These are phyloP conservation scores for Lachnellula hyalina DNA, from an alignment of 2,329 filamentous ascomycete genomes.

Conservation along the genomic window DNA sequence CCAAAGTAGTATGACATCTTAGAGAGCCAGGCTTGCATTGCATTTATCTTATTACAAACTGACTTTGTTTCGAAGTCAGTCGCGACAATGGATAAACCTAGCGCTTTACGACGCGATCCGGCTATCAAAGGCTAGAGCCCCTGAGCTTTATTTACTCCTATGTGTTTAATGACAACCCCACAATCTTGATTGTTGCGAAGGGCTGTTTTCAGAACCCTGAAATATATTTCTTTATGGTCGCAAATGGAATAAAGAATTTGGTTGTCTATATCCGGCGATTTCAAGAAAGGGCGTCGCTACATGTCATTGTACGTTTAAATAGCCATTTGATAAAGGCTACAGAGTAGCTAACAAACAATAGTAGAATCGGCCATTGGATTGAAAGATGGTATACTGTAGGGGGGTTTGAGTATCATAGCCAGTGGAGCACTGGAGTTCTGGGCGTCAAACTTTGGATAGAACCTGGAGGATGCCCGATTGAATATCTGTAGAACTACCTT, in stretches of 20 bases:
- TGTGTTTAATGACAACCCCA: background rate
- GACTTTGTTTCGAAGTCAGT: slow-evolving; percentile 2
- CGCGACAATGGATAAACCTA: background rate
- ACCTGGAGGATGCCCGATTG: too few species aligned
- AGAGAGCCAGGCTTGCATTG: background rate
- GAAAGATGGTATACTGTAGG: too few species aligned
- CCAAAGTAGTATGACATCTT: slow-evolving; percentile 5
- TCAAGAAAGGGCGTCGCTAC: background rate
- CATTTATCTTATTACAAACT: slow-evolving; percentile 1
- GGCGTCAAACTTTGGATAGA: too few species aligned
- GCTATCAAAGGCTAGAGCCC: background rate
- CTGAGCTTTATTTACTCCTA: background rate
- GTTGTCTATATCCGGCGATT: background rate
- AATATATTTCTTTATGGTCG: too few species aligned
- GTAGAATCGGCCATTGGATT: too few species aligned
- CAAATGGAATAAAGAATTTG: background rate
- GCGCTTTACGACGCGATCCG: slow-evolving; percentile 3
- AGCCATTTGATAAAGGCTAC: too few species aligned
- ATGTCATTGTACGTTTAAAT: slow-evolving; percentile 2
- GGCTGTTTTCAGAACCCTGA: too few species aligned
- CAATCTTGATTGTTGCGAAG: too few species aligned
- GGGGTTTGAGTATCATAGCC: too few species aligned
- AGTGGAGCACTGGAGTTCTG: too few species aligned
- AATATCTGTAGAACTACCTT: too few species aligned
- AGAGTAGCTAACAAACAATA: too few species aligned